phyloP scores from a whole-genome alignment of 225 moss, liverwort and hornwort genomes.

The Straminergon stramineum region DNA sequence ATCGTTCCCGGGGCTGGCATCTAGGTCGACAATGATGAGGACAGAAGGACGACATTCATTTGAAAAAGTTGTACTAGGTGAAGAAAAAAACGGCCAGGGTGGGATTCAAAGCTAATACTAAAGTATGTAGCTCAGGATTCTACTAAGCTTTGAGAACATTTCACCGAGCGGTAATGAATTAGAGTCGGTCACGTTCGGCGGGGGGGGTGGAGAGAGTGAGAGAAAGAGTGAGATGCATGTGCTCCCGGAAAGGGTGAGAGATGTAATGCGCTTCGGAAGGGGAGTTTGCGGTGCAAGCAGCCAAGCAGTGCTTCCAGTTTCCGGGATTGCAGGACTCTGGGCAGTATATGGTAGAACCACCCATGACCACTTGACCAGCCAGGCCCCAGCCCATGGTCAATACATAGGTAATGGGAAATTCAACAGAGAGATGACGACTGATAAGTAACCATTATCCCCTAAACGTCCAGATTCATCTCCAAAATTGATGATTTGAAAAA shows the following conservation, averaged over 20 bases:
- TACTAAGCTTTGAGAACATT: not conserved
- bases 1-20: not conserved
- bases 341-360: no score
- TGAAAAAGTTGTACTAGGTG: not conserved
- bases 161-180: no score
- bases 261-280: not conserved
- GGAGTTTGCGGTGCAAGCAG: not conserved
- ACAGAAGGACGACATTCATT: not conserved
- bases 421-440: no score
- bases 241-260: not conserved
- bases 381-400: no score
- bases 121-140: not conserved
- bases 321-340: not conserved
- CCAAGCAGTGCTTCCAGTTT: not conserved
- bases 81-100: not conserved
- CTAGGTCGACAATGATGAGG: not conserved
- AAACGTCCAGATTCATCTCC: no score
- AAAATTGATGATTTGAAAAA: no score
- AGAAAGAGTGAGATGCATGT: not conserved
- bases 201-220: no score
- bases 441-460: no score
- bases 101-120: not conserved
- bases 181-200: not conserved
- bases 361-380: no score
- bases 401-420: no score